Evolutionary conservation across 2,329 filamentous ascomycete species (phyloP), one percentile per base, ranked within the genome.

Genomic region (Diaporthe velutina): DNA sequence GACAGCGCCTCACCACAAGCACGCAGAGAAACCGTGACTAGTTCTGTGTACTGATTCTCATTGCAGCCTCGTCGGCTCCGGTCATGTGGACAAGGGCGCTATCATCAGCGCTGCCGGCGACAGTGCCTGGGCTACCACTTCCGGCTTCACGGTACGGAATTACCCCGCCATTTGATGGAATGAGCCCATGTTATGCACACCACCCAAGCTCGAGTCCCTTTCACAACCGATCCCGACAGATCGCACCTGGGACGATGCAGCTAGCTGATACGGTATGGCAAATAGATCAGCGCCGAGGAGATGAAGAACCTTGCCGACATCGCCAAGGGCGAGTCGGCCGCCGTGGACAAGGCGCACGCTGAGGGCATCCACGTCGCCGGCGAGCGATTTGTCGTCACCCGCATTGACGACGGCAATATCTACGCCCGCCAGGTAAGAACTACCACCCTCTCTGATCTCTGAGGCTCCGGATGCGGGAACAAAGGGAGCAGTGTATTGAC

Each of bases 61-160:
- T 61, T 33, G 70, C 82, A 98, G 95, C 90, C 91, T 98, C 81
- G 90, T 97, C 82, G 93, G 89, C 86, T 92, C 90, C 80, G 92
- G 92, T 81, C 93, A 96, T 83, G 86, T 98, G 82, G 93, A 97
- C 87, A 93, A 95, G 87, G 95, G 90, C 80, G 94, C 94, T 82
- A 95, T 98, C 84, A 92, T 97, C 88, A 95, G 93, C 85, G 87
- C 86, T 78, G 93, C 93, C 79, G 94, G 95, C 80, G 94, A 94
- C 85, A 95, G 93, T 83, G 89, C 91, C 80, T 97, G 95, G 95
- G 95, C 95, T 76, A 83, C 88, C 55, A 92, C 92, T 38, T 30
- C 90, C 71, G 90, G 88, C 79, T 98, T 98, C 87, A 86, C 88
- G 83, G 95, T 98, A 93, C 73, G 70, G 54, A 25, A 73, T 75